phyloP scores from a whole-genome alignment of 345 rosid genomes.

The Schrenkiella parvula region DNA sequence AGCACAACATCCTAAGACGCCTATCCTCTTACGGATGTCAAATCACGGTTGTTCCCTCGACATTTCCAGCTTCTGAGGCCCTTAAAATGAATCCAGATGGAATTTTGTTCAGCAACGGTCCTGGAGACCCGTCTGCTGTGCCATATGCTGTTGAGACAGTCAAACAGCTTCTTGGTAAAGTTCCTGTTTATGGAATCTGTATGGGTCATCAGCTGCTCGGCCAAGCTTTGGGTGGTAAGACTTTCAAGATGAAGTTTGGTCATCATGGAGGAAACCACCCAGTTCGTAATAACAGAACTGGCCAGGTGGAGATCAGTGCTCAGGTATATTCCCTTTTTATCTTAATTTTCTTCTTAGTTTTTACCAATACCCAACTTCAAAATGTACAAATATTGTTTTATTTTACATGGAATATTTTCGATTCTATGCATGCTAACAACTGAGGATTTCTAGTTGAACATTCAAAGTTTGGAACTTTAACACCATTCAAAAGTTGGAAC shows the following conservation, averaged over 20 bases:
- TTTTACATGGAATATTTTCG: neutral
- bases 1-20: slow-evolving; percentile 85
- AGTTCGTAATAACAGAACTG: slow-evolving; percentile 58
- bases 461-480: neutral
- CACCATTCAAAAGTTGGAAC: neutral
- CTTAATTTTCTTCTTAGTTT: neutral
- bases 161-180: slow-evolving; percentile 73
- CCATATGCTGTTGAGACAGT: slow-evolving; percentile 92
- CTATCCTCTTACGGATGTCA: slow-evolving; percentile 82
- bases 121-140: slow-evolving; percentile 97
- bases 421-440: neutral
- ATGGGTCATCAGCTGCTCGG: slow-evolving; percentile 99
- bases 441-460: neutral
- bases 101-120: slow-evolving; percentile 96
- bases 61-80: slow-evolving; percentile 80
- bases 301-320: slow-evolving; percentile 89
- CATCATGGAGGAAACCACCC: slow-evolving; percentile 99
- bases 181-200: slow-evolving; percentile 93
- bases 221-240: slow-evolving; percentile 93
- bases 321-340: slow-evolving; percentile 49
- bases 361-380: neutral
- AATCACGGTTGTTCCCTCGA: slow-evolving; percentile 84
- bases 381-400: neutral
- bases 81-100: slow-evolving; percentile 89
- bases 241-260: slow-evolving; percentile 97